Evolutionary conservation across 2,329 filamentous ascomycete genomes (phyloP), one percentile per base, ranked within the genome.

Genomic region (Aureobasidium sp.): DNA sequence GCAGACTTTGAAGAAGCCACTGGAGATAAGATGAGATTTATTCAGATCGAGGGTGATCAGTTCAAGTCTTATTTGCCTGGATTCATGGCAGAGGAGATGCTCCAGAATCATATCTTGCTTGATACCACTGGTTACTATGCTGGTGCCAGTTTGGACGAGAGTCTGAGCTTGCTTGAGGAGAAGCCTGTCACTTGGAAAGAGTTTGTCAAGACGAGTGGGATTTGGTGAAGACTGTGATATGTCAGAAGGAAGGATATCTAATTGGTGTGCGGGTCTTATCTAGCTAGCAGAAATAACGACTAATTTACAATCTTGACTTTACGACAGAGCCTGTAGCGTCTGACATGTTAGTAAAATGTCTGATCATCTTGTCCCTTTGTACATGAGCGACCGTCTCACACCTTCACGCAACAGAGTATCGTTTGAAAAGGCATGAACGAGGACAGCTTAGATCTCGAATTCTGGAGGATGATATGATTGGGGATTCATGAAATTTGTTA

Each of bases 81-180:
- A 45, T 60, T 49, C 6, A 65, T 71, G 42, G 61, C 63, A 9
- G 58, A 67, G 2, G 70, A 72, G 57, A 53, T 73, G 44, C 62
- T 64, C 15, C 68, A 73, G 62, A 73, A 65, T 49, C 66, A 71
- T 65, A 35, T 66, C 42, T 64, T 68, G 44, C 61, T 72, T 50
- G 69, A 69, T 1, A 66, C 67, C 6, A 65, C 64, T 24, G 67
- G 60, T 8, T 71, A 70, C 49, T 72, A 69, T 62, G 31, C n/a
- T 33, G 57, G 57, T 24, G 31, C 17, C 17, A 50, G 45, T 27
- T 22, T 60, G 44, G 57, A 49, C 3, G 31, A 48, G 3, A 60
- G 57, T 50, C 24, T 60, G 33, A 17, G 31, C 9, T 42, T 60
- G 33, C 19, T 58, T 9, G 44, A 59, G 22, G 19, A 19, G 9